Base-by-base conservation (phyloP, 78 protist genomes). In the Mastigamoeba balamuthi region DNA sequence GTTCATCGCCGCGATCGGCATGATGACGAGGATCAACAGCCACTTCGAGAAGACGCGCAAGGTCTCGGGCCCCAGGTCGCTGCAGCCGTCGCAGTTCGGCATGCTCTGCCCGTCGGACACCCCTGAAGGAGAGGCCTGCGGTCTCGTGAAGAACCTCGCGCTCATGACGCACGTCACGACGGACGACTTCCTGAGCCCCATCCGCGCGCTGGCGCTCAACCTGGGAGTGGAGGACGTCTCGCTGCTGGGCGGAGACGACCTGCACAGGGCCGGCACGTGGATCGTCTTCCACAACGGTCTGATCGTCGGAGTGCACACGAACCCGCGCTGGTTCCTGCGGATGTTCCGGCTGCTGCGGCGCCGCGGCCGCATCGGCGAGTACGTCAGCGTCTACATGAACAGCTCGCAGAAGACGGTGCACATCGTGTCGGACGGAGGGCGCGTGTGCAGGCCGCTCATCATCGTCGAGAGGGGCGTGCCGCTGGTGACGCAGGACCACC, bases 111-210 rank as follows among this genome's bases (percentile, higher is more conserved):
- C 99, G 25, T 58, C 95, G 0, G 99, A 98, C 80, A 98, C 99
- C 5, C 99, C 99, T 1, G 99, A 98, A 75, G 99, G 99, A 1
- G 99, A 97, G 74, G 73, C 91, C 27, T 98, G 99, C 44, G 99
- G 99, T 39, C 90, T 97, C 17, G 99, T 96, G n/a, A 97, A 98
- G 91, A 97, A 97, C 85, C 75, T 98, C 27, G 94, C 99, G 39
- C 91, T 97, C 25, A 81, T 96, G 87, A 76, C 98, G 0, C 98
- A 97, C 66, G 95, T 98, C 35, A 96, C 99, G 0, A 92, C 92
- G 0, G 98, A 95, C 78, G 87, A 82, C 28, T 87, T 82, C 27
- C 84, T 77, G 30, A 63, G 52, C 38, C 89, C 85, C 36, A 52
- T 95, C 27, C 37, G 40, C 4, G 30, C 77, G 30, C 75, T 93